A percentile compares a stretch with the other conserved stretches of the same genome.
Evolutionary conservation across 805 yeast species (phyloP).

Genomic region (Saturnispora besseyi): DNA sequence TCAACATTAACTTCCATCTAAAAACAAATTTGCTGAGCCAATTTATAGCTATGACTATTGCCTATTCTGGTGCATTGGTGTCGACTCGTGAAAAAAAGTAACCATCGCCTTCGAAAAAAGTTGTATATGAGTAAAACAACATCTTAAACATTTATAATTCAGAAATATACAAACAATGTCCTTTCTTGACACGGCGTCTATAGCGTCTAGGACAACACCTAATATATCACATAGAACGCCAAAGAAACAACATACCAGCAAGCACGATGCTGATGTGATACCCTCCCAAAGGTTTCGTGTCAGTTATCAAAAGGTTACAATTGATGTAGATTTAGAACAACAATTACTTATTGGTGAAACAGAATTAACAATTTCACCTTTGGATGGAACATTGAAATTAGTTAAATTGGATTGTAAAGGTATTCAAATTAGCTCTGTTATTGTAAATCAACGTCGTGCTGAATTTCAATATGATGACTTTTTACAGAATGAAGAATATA

Average conservation of each 20-base stretch:
- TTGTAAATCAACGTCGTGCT: slow-evolving; percentile 53
- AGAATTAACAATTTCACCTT: slow-evolving; percentile 73
- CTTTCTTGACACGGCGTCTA: slow-evolving; percentile 2
- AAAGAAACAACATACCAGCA: slow-evolving; percentile 15
- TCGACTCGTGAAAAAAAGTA: not conserved
- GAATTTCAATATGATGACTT: slow-evolving; percentile 49
- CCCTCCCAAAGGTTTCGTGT: slow-evolving; percentile 48
- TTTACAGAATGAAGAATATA: slow-evolving; percentile 28
- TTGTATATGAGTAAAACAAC: not conserved
- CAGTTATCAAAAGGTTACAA: slow-evolving; percentile 73
- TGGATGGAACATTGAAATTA: slow-evolving; percentile 44
- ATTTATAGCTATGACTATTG: no score
- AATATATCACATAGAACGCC: slow-evolving; percentile 15
- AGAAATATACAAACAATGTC: not conserved
- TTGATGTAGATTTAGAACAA: slow-evolving; percentile 71
- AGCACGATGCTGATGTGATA: slow-evolving; percentile 19
- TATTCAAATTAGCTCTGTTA: slow-evolving; percentile 52
- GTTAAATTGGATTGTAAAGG: slow-evolving; percentile 77
- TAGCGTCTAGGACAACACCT: slow-evolving; percentile 11
- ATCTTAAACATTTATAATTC: not conserved
- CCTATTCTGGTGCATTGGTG: no score
- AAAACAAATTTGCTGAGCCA: no score
- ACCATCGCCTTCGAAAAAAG: not conserved
- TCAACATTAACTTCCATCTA: no score
- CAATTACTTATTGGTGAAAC: slow-evolving; percentile 61